Base-by-base conservation (phyloP, 2,329 filamentous ascomycete genomes). In the Alternaria arborescens region DNA sequence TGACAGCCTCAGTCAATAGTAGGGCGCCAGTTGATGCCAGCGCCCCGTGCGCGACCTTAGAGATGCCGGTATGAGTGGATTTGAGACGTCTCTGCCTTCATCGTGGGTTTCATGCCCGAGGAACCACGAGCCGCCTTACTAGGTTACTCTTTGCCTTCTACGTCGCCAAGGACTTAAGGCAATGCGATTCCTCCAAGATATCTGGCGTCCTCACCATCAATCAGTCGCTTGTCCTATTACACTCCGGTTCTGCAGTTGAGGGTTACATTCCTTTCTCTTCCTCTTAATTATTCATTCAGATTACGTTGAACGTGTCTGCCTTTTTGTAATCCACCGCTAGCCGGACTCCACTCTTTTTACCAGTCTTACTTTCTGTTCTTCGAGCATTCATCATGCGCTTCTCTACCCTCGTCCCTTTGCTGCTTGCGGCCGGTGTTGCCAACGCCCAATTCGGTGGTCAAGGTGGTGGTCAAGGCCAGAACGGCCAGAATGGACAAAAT, bases 261-360 rank as follows among this genome's bases (percentile, higher is more conserved):
- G 76, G 73, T 79, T 78, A 78, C 77, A 68, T 78, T 79, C 77
- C 75, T 79, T 79, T 78, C 56, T 78, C 56, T 68, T 72, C 66
- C 66, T 68, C 75, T 74, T 73, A 71, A 72, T 77, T 70, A 64
- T 73, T 70, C 72, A 62, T 61, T 54, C 73, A 76, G 77, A 74
- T 72, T 62, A 77, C 77, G 77, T 79, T 79, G 77, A 79, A 71
- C 77, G 77, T 79, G 70, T 78, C 76, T 78, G 69, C 61, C 47
- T 76, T 69, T 73, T 68, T 69, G 47, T 75, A 76, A 77, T 77
- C 70, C 64, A 68, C 77, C 75, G 77, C 77, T 46, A 79, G 76
- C 55, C 76, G 76, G 77, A 72, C 50, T 74, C 65, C 73, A 70
- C 72, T 77, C 76, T 51, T 73, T 78, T 77, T 68, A 54, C 58